Percentiles rank a stretch among this genome's conserved stretches.
These are phyloP conservation scores for Suhomyces bokatorum DNA, from an alignment of 1,139 yeast genomes.

Conservation along the genomic window DNA sequence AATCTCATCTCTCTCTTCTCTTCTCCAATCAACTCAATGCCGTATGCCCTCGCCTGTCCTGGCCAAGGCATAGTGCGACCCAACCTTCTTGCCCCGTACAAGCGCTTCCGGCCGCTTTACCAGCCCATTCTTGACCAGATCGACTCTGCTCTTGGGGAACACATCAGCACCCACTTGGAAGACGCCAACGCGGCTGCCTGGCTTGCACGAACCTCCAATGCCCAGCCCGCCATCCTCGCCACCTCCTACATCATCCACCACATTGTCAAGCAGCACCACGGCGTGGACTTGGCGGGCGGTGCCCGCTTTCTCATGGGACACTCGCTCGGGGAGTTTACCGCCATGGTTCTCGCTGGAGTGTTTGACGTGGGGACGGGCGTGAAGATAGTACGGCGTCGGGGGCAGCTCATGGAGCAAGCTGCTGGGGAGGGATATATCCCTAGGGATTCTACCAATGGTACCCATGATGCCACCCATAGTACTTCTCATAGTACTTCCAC, in stretches of 20 bases:
- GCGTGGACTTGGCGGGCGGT: conserved; percentile 21
- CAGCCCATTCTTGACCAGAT: conserved; percentile 44
- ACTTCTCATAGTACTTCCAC: too few species aligned
- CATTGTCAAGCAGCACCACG: conserved; percentile 27
- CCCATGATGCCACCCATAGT: too few species aligned
- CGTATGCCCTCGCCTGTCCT: conserved; percentile 39
- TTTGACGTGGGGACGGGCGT: conserved; percentile 45
- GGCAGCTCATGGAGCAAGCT: conserved; percentile 56
- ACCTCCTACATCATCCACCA: conserved; percentile 42
- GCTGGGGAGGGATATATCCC: too few species aligned
- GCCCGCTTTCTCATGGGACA: conserved; percentile 50
- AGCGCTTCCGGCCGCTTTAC: conserved; percentile 18
- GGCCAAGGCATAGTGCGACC: conserved; percentile 42
- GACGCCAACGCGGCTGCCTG: conserved; percentile 13
- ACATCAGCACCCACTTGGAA: conserved; percentile 35
- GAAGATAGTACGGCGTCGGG: conserved; percentile 52
- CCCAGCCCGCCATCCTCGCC: conserved; percentile 62
- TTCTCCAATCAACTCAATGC: not conserved
- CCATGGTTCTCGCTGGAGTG: conserved; percentile 44
- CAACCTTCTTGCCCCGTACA: conserved; percentile 30
- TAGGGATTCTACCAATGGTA: too few species aligned
- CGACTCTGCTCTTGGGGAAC: conserved; percentile 59
- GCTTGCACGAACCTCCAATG: conserved; percentile 43
- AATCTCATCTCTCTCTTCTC: not conserved
- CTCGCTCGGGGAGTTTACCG: conserved; percentile 60